phyloP scores from a whole-genome alignment of 169 alveolate species.

The Plasmodium vivax region DNA sequence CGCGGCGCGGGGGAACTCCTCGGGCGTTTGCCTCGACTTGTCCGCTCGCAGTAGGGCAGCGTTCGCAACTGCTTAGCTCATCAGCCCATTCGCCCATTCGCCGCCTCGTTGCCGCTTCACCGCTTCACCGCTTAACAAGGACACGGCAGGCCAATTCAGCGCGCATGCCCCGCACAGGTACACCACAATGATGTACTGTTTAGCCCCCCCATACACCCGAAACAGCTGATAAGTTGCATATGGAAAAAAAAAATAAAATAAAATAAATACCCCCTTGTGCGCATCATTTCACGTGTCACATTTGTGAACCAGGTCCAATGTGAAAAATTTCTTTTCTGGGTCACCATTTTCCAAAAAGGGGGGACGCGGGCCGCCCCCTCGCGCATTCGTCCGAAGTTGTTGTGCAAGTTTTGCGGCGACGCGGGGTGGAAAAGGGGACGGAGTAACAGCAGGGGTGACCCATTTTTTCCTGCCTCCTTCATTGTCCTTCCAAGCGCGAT shows the following conservation, averaged over 20 bases:
- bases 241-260: no score
- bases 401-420: not conserved
- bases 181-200: not conserved
- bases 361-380: not conserved
- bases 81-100: not conserved
- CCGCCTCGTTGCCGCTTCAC: no score
- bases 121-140: not conserved
- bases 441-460: not conserved
- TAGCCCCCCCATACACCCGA: not conserved
- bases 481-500: not conserved
- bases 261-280: not conserved
- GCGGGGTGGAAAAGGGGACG: not conserved
- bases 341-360: not conserved
- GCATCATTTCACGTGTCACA: not conserved
- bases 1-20: not conserved
- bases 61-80: not conserved
- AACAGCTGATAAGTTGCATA: not conserved
- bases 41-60: not conserved
- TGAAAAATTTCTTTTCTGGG: not conserved
- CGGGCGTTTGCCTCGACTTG: not conserved
- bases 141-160: not conserved
- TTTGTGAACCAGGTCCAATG: not conserved
- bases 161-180: not conserved
- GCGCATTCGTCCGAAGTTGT: not conserved
- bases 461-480: not conserved